A percentile compares a stretch with the other conserved stretches of the same genome.
These are phyloP conservation scores for Hyaloscypha bicolor DNA, from an alignment of 495 filamentous ascomycete species.

Conservation along the genomic window DNA sequence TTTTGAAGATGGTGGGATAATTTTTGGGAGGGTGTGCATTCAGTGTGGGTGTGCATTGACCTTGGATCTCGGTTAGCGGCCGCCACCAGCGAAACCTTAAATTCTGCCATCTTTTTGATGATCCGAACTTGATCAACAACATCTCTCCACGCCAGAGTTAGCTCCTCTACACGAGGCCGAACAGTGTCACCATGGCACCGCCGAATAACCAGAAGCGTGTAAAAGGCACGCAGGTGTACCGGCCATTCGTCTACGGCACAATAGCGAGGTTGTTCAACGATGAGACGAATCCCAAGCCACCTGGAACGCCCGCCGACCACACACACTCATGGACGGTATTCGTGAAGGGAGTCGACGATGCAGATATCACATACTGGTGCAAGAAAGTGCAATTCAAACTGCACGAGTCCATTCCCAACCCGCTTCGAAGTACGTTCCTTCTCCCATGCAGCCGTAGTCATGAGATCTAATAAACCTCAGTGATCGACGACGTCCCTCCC, in stretches of 20 bases:
- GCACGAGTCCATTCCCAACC: slow-evolving; percentile 91
- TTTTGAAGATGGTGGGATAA: too few species aligned
- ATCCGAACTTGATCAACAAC: background rate
- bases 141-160: background rate
- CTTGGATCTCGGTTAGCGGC: too few species aligned
- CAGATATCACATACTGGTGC: slow-evolving; percentile 92
- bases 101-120: background rate
- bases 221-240: slow-evolving; percentile 73
- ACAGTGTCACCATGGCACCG: slow-evolving; percentile 46
- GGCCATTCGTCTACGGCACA: slow-evolving; percentile 83
- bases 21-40: too few species aligned
- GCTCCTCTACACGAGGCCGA: background rate
- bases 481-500: slow-evolving; percentile 60
- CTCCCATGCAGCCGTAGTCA: background rate
- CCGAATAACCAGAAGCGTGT: slow-evolving; percentile 52
- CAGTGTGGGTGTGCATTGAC: too few species aligned
- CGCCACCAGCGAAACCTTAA: slow-evolving; percentile 24
- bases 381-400: slow-evolving; percentile 98
- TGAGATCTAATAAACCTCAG: slow-evolving; percentile 16
- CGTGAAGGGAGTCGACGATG: slow-evolving; percentile 80
- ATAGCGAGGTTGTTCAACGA: slow-evolving; percentile 73
- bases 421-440: slow-evolving; percentile 63
- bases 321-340: slow-evolving; percentile 96
- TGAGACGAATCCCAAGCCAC: slow-evolving; percentile 57
- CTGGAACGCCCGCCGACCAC: slow-evolving; percentile 76